A percentile compares a stretch with the other conserved stretches of the same genome.
Conservation (phyloP, 2,329 filamentous ascomycete genomes). For the Drechmeria coniospora region DNA sequence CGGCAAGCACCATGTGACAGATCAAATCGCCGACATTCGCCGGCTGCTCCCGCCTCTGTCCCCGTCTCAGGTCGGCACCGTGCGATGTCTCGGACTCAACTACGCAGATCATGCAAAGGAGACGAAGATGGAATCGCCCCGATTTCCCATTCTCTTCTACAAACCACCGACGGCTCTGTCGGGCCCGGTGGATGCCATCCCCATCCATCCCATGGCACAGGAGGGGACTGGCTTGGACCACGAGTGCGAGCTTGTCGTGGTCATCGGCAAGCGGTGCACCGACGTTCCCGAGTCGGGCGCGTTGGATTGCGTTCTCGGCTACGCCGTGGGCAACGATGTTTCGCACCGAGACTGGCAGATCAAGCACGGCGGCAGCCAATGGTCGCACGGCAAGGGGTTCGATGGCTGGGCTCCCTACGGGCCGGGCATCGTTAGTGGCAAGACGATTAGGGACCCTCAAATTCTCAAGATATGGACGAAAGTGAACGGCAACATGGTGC, state of each 20-base stretch:
- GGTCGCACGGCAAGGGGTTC: constrained; percentile 58
- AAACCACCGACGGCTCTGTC: constrained; percentile 46
- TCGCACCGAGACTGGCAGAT: constrained; percentile 66
- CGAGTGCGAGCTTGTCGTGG: constrained; percentile 61
- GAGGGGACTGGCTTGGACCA: constrained; percentile 55
- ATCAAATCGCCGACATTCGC: constrained; percentile 39
- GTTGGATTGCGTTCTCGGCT: constrained; percentile 59
- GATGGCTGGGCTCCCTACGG: constrained; percentile 64
- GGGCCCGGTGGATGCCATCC: constrained; percentile 50
- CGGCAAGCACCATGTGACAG: constrained; percentile 46
- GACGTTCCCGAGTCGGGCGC: constrained; percentile 51
- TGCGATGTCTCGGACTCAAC: constrained; percentile 56
- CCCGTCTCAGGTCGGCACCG: constrained; percentile 45
- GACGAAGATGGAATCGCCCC: constrained; percentile 51
- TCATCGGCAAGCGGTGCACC: constrained; percentile 52
- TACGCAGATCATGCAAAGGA: constrained; percentile 59
- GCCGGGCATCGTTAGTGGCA: constrained; percentile 49
- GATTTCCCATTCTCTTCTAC: constrained; percentile 57
- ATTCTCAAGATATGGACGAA: constrained; percentile 39
- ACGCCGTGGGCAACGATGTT: constrained; percentile 65
- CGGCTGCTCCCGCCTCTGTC: constrained; percentile 49
- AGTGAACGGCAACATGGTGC: constrained; percentile 42
- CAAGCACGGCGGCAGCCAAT: constrained; percentile 51
- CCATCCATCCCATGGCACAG: constrained; percentile 50
- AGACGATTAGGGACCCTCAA: constrained; percentile 41